A percentile compares a stretch with the other conserved stretches of the same genome.
Evolutionary conservation across 164 flowering plant genomes (phyloP).

Genomic region (Sextonia rubra): DNA sequence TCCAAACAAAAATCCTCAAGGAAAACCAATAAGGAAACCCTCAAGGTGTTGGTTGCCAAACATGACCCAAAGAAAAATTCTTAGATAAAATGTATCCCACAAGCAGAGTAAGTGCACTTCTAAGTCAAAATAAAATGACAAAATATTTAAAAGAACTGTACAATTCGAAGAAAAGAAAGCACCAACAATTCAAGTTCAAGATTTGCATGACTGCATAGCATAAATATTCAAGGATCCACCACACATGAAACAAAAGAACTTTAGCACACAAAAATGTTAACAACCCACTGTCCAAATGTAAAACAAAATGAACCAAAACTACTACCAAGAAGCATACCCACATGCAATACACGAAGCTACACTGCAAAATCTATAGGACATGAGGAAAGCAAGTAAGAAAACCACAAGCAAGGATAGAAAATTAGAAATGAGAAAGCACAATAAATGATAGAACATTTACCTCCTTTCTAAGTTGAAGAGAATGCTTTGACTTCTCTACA

Average conservation of each 20-base stretch:
- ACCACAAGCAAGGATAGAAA: not conserved
- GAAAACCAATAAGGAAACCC: too few relatives aligned
- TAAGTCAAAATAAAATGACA: too few relatives aligned
- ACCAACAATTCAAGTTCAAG: not conserved
- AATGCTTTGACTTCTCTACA: conserved; percentile 70
- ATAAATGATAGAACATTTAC: conserved; percentile 23
- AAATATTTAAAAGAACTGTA: too few relatives aligned
- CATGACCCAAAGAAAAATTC: too few relatives aligned
- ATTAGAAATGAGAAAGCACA: not conserved
- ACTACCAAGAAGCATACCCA: not conserved
- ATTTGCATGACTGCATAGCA: not conserved
- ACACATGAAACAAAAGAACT: not conserved
- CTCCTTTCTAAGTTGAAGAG: conserved; percentile 83
- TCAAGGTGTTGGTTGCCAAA: too few relatives aligned
- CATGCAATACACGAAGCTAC: not conserved
- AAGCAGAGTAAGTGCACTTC: not conserved
- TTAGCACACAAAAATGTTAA: not conserved
- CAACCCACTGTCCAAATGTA: not conserved
- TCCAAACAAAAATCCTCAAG: too few relatives aligned
- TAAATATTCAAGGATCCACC: not conserved
- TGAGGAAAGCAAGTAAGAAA: not conserved
- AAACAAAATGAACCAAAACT: not conserved
- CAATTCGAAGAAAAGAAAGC: not conserved
- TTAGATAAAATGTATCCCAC: not conserved
- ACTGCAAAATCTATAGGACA: not conserved